These are phyloP conservation scores for Pichia thaimueangensis DNA, from an alignment of 805 yeast genomes.

Conservation along the genomic window DNA sequence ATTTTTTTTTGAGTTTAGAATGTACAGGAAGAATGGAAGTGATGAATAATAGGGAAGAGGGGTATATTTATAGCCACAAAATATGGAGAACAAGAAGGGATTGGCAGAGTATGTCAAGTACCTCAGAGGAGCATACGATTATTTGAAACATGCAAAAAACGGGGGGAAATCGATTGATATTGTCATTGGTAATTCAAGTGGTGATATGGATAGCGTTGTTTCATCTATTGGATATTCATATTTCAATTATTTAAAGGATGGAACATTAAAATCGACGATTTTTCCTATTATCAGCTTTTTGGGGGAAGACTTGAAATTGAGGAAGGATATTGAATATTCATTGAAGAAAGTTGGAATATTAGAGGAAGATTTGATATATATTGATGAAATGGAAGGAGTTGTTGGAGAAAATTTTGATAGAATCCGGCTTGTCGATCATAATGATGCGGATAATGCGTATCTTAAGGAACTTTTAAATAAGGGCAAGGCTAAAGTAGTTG, in stretches of 20 bases:
- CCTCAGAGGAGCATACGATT: no score
- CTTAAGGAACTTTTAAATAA: not conserved
- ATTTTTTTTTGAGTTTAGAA: no score
- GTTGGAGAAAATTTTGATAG: conserved; percentile 3
- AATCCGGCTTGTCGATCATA: conserved; percentile 69
- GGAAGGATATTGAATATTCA: conserved; percentile 64
- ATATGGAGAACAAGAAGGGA: no score
- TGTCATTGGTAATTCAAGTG: conserved; percentile 80
- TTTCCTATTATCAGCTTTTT: conserved; percentile 78
- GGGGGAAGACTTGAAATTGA: conserved; percentile 52
- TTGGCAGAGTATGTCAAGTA: conserved; percentile 3
- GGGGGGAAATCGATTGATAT: conserved; percentile 19
- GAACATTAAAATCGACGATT: conserved; percentile 19
- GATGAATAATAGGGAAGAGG: no score
- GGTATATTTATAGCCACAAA: no score
- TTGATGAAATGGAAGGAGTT: conserved; percentile 52
- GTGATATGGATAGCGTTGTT: conserved; percentile 84
- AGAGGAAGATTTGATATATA: conserved; percentile 47
- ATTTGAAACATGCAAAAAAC: not conserved
- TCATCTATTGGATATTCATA: conserved; percentile 70
- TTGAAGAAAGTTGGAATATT: conserved; percentile 43
- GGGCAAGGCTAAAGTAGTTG: conserved; percentile 34
- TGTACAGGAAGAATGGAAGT: no score
- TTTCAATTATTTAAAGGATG: conserved; percentile 31
- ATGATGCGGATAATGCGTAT: conserved; percentile 24